These are phyloP conservation scores for Erythrophleum fordii DNA, from an alignment of 306 rosid species.

Conservation along the genomic window DNA sequence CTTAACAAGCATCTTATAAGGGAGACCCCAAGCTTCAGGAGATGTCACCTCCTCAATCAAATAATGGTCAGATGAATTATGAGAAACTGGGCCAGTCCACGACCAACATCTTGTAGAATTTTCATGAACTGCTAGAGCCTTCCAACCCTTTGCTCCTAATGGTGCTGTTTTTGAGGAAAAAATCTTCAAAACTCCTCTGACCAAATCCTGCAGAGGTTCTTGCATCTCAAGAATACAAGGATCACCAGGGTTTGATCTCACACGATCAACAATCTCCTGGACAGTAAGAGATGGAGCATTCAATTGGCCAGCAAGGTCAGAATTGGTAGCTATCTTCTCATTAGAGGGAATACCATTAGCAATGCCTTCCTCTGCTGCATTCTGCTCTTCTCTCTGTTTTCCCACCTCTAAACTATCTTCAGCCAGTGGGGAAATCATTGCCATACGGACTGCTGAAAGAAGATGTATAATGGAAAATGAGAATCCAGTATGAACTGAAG, in stretches of 20 bases:
- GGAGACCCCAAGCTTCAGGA: slow-evolving; percentile 96
- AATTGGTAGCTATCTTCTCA: slow-evolving; percentile 34
- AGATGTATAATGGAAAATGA: slow-evolving; percentile 93
- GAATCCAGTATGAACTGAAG: slow-evolving; percentile 92
- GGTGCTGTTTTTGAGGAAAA: slow-evolving; percentile 98
- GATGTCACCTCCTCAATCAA: slow-evolving; percentile 77
- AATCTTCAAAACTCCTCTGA: slow-evolving; percentile 95
- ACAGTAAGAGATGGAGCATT: slow-evolving; percentile 66
- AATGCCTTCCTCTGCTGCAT: slow-evolving; percentile 49
- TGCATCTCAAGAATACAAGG: slow-evolving; percentile 96
- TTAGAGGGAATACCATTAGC: slow-evolving; percentile 35
- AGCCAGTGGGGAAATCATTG: slow-evolving; percentile 74
- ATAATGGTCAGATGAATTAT: slow-evolving; percentile 62
- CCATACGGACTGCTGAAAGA: slow-evolving; percentile 94
- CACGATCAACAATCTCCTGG: slow-evolving; percentile 86
- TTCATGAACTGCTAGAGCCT: slow-evolving; percentile 77
- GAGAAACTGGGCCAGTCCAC: slow-evolving; percentile 84
- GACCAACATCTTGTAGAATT: slow-evolving; percentile 84
- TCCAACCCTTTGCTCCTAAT: slow-evolving; percentile 97
- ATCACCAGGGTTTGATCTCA: slow-evolving; percentile 92
- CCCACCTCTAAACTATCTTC: slow-evolving; percentile 67
- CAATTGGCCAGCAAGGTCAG: slow-evolving; percentile 57
- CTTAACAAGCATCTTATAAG: slow-evolving; percentile 94
- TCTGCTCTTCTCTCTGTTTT: slow-evolving; percentile 57
- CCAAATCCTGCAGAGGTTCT: slow-evolving; percentile 97